Base-by-base conservation (phyloP, 2,329 filamentous ascomycete species). In the Paraconiothyrium brasiliense region DNA sequence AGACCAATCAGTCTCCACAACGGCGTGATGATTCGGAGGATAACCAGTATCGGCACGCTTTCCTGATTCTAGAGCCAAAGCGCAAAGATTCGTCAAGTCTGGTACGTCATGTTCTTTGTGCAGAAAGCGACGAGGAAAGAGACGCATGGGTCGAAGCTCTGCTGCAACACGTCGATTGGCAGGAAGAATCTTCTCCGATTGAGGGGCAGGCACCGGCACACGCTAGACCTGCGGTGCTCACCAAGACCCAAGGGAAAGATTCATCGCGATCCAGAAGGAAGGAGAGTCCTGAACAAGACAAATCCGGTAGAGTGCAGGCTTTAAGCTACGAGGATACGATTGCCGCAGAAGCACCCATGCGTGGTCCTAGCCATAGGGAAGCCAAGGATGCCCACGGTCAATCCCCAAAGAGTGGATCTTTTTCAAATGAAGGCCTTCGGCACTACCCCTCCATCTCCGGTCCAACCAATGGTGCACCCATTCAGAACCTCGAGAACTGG, bases 11-110 rank as follows among this genome's bases (percentile, higher is more conserved):
- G 35, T 89, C 91, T 14, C 87, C 90, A 4, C 85, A 86, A n/a
- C 83, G 84, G 71, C 78, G 79, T 58, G 84, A 87, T 20, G 93
- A 96, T 48, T 93, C 97, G 58, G 82, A 88, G 51, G 95, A 98
- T 62, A 96, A 96, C 73, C 93, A 98, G 77, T 99, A 97, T 76
- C 91, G 95, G 6, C 95, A 99, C 80, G 95, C 95, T 0, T 99
- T 99, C 81, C 83, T 98, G 49, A 92, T 99, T 57, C 78, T 98
- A 56, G 95, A 99, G 75, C 94, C 94, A 1, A 99, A 99, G 83
- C 93, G 93, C 78, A 98, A 97, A 79, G 95, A 99, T 74, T 93
- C 93, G 0, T 89, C 85, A 24, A 93, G 91, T 68, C 86, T 94
- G 57, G 92, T 97, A 27, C 92, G 94, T 67, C 95, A 99, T 76